Base-by-base conservation (phyloP, 768 basidiomycete species). In the Cantharellus cinnabarinus region DNA sequence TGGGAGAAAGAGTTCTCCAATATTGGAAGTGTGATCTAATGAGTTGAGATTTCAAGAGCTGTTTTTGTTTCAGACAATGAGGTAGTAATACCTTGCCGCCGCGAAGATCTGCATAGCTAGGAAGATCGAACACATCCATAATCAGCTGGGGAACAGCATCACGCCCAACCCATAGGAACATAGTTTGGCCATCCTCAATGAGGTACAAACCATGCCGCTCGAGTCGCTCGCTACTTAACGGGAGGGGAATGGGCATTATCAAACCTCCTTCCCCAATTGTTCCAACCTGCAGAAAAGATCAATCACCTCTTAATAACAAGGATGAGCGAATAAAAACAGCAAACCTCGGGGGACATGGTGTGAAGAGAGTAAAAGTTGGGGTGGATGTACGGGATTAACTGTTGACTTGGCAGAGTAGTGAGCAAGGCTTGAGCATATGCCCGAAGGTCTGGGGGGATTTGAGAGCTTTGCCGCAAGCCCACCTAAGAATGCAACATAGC, bases 131-230 rank as follows among this genome's bases (percentile, higher is more conserved):
- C 15, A 97, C 93, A 66, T 99, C 95, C 75, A 83, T 75, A 61
- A 98, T 73, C 53, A 98, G 79, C 67, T 93, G 86, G 5, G 93
- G 89, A n/a, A 98, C 90, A 4, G 95, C 90, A 68, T 98, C 94
- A 39, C 91, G 81, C n/a, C 95, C 95, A 56, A 99, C 80, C 85
- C 89, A 98, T 54, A 98, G 75, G 81, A 99, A 98, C 67, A 99
- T 88, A 29, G 87, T 93, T 70, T 98, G 95, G 1, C 87, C 88
- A 69, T 98, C 94, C 70, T 98, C 95, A 64, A 99, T 95, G 62
- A 99, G 71, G 79, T 84, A 97, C 58, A 99, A 75, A 60, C 95
- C 95, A 65, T 98, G 91, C 56, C 93, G 76, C 70, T 97, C 93
- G 58, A 99, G 74, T 42, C 90, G 77, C 70, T 98, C 94, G n/a